Conservation (phyloP, 78 protist species). For the Dictyostelium citrinum region DNA sequence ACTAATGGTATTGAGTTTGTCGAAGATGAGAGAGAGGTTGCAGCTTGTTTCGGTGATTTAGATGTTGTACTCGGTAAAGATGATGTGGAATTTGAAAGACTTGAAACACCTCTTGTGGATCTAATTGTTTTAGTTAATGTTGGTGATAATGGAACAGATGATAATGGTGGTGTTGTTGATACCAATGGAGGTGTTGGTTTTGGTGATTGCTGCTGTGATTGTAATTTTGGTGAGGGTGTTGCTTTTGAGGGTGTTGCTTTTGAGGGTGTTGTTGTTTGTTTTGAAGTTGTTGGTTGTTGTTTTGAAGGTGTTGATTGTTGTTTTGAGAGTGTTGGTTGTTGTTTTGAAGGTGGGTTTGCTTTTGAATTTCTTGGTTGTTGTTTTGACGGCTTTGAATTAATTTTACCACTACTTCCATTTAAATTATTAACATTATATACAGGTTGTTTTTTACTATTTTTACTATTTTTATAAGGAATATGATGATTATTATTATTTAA, state of each 20-base stretch:
- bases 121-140: not conserved
- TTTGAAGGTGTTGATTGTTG: not conserved
- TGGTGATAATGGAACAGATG: not conserved
- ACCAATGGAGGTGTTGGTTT: not conserved
- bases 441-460: not conserved
- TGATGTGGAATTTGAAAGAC: not conserved
- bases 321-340: not conserved
- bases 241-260: not conserved
- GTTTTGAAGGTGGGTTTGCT: not conserved
- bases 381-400: not conserved
- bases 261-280: not conserved
- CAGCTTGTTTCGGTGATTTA: not conserved
- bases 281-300: not conserved
- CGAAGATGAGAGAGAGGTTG: not conserved
- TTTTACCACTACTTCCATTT: not conserved
- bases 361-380: not conserved
- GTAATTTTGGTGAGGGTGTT: not conserved
- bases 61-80: not conserved
- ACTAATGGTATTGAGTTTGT: not conserved
- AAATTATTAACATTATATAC: not conserved
- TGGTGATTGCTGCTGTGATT: not conserved
- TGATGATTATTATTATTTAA: not conserved
- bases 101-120: not conserved
- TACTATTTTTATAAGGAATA: not conserved
- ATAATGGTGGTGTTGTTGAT: not conserved